Base-by-base conservation (phyloP, 1,284 basidiomycete genomes). In the Ceratorhiza oryzae-sativae region DNA sequence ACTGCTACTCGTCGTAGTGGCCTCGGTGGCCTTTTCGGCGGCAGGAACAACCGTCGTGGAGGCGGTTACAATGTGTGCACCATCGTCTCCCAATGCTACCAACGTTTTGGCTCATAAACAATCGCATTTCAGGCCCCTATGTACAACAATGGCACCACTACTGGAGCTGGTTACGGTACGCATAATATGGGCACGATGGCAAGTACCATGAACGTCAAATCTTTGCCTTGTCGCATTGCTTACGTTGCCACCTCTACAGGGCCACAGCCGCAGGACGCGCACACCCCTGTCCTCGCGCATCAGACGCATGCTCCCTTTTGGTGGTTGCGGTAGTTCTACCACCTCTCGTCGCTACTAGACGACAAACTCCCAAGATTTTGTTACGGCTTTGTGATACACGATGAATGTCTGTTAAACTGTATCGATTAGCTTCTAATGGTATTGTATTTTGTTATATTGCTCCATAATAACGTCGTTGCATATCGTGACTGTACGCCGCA, bases 61-160 rank as follows among this genome's bases (percentile, higher is more conserved):
- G 84, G 81, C 46, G 84, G 76, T 83, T 39, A 83, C 84, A 77
- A 85, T 85, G 85, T 76, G 76, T 82, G 81, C 12, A 2, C 48
- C 9, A 12, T 13, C 36, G 48, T 10, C 18, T 27, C 55, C 48
- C 12, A n/a, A 32, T 34, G 27, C 10, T 39, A 34, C 23, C 15
- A 48, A n/a, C 27, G 15, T 6, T 55, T 25, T 13, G 53, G 30
- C 34, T 51, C 13, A 49, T 32, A 32, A 20, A 61, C 30, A 27
- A 32, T 55, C 25, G 13, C 25, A 32, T 25, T n/a, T 51, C 71
- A 74, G 78, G 83, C 84, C 46, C 83, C 86, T 5, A 78, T 86
- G 8, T 71, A 83, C 36, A 86, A 86, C 76, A 85, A 86, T 1
- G 84, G 84, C 46, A 65, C 45, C 53, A 68, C 65, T 34, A 18